Base-by-base conservation (phyloP, 177 flowering plant species). In the Tripterygium wilfordii region DNA sequence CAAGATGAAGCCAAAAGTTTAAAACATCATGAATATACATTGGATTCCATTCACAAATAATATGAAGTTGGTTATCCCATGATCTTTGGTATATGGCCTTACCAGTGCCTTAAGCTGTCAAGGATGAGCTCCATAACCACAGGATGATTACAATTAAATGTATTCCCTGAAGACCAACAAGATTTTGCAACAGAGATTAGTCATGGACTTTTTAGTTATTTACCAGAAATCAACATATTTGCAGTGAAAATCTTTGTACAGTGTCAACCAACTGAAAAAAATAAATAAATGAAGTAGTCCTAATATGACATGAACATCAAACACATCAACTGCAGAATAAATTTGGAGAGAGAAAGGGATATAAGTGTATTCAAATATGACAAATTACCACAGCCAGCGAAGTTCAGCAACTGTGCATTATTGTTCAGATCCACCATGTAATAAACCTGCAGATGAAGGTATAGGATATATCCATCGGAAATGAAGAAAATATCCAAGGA, bases 61-160 rank as follows among this genome's bases (percentile, higher is more conserved):
- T n/a, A n/a, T n/a, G n/a, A n/a, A n/a, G n/a, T n/a, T n/a, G n/a
- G n/a, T n/a, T n/a, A n/a, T n/a, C n/a, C n/a, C n/a, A n/a, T n/a
- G n/a, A n/a, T n/a, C n/a, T n/a, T n/a, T n/a, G n/a, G n/a, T n/a
- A n/a, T n/a, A n/a, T n/a, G 37, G 36, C 26, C 69, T 33, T 84
- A 92, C 99, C 99, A 92, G 71, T 92, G 91, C 59, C 95, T 82
- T 66, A 92, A 73, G 80, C 96, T 92, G 65, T 86, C 96, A 33
- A 92, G 85, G 62, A 88, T 71, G 41, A 86, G 83, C 41, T 88
- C 96, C 96, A 86, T 88, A 58, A 92, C 99, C 51, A 86, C 89
- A 41, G 95, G 96, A 72, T 88, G 96, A 60, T 92, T 92, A 65
- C 99, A 92, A 62, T 88, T 92, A 16, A 92, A 74, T 30, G 99